phyloP scores from a whole-genome alignment of 2,329 filamentous ascomycete species.

The Cercospora brassicicola region DNA sequence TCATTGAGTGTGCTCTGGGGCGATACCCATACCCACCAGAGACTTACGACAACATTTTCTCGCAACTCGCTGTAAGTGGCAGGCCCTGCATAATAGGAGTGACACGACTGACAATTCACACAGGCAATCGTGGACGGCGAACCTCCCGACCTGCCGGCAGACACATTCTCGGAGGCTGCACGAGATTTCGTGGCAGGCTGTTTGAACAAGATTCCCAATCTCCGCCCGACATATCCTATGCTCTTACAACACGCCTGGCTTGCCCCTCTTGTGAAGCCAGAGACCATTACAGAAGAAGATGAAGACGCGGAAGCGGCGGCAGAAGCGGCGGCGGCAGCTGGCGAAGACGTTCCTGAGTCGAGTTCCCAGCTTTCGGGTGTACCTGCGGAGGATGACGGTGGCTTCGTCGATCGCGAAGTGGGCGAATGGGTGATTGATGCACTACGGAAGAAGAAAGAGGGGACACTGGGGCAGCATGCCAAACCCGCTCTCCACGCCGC shows the following conservation, averaged over 20 bases:
- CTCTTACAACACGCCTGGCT: slow-evolving; percentile 90
- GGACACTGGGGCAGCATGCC: slow-evolving; percentile 54
- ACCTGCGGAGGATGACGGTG: slow-evolving; percentile 33
- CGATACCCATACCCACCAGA: slow-evolving; percentile 95
- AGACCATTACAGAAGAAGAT: slow-evolving; percentile 69
- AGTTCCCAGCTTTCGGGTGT: slow-evolving; percentile 38
- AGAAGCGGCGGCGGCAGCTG: slow-evolving; percentile 25
- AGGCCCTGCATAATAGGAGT: background rate
- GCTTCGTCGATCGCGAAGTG: slow-evolving; percentile 70
- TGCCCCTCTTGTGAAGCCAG: slow-evolving; percentile 69
- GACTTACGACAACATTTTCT: slow-evolving; percentile 97
- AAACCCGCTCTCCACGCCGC: slow-evolving; percentile 87
- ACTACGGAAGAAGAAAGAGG: slow-evolving; percentile 65
- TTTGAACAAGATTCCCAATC: slow-evolving; percentile 86
- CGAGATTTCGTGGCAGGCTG: slow-evolving; percentile 86
- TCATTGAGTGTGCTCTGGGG: slow-evolving; percentile 94
- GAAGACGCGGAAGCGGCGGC: slow-evolving; percentile 56
- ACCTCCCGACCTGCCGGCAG: slow-evolving; percentile 79
- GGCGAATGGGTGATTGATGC: slow-evolving; percentile 78
- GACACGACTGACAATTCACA: slow-evolving; percentile 24
- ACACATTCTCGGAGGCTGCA: slow-evolving; percentile 75
- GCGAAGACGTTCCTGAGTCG: slow-evolving; percentile 17
- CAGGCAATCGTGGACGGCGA: slow-evolving; percentile 97
- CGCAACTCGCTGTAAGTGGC: slow-evolving; percentile 82
- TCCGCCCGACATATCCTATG: slow-evolving; percentile 91